These are phyloP conservation scores for Penicillium pancosmium DNA, from an alignment of 495 filamentous ascomycete genomes.

Conservation along the genomic window DNA sequence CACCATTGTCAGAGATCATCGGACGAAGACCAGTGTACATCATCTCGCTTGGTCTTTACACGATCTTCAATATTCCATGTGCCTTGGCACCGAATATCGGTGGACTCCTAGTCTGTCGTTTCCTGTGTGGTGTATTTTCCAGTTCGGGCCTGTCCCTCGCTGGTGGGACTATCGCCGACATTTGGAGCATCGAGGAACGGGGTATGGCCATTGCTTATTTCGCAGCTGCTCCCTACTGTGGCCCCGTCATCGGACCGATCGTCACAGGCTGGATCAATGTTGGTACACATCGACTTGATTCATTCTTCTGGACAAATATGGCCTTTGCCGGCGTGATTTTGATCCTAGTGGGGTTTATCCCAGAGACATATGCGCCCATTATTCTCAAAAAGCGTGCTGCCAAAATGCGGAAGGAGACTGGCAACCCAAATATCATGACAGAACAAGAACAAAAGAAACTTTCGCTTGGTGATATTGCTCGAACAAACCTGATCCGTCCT, in stretches of 20 bases:
- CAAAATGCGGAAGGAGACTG: constrained; percentile 58
- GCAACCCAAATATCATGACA: constrained; percentile 57
- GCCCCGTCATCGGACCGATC: constrained; percentile 61
- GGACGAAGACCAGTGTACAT: constrained; percentile 64
- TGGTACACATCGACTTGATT: constrained; percentile 55
- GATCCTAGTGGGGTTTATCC: constrained; percentile 50
- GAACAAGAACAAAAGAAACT: constrained; percentile 42
- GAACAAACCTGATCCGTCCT: constrained; percentile 46
- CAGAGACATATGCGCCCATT: constrained; percentile 66
- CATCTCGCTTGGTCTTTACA: constrained; percentile 51
- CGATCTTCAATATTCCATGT: constrained; percentile 61
- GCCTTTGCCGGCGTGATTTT: constrained; percentile 49
- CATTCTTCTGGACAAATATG: constrained; percentile 51
- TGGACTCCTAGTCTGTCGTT: constrained; percentile 57
- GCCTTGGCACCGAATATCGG: constrained; percentile 58
- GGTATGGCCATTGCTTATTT: constrained; percentile 64
- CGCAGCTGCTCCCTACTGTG: constrained; percentile 54
- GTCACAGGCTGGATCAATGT: constrained; percentile 59
- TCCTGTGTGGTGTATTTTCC: constrained; percentile 63
- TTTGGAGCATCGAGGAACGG: constrained; percentile 60
- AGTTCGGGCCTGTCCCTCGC: constrained; percentile 63
- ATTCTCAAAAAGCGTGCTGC: constrained; percentile 60
- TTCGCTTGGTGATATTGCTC: constrained; percentile 45
- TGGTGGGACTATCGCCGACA: constrained; percentile 62
- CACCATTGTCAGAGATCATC: constrained; percentile 75